A percentile compares a stretch with the other conserved stretches of the same genome.
Evolutionary conservation across 2,329 filamentous ascomycete species (phyloP).

Genomic region (Ophiostoma pallidulum): DNA sequence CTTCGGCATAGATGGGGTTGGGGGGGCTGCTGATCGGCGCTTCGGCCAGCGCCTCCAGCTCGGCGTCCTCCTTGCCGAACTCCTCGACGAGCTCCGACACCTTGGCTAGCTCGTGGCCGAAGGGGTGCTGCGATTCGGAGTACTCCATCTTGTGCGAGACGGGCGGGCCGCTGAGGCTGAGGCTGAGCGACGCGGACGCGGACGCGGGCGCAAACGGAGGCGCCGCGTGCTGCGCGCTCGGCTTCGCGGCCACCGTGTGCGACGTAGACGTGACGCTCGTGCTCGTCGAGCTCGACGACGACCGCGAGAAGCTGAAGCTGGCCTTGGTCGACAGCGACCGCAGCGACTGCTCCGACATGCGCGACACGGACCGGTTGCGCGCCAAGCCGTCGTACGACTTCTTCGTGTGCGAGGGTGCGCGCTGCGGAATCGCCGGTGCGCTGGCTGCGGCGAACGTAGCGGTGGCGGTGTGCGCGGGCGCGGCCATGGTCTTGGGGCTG

Average conservation of each 20-base stretch:
- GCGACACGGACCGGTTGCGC: conserved; percentile 32
- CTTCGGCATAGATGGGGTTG: conserved; percentile 48
- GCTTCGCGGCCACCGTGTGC: conserved; percentile 17
- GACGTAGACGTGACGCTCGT: conserved; percentile 37
- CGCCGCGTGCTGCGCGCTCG: conserved; percentile 5
- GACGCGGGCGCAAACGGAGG: neutral
- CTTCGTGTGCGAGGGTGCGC: conserved; percentile 83
- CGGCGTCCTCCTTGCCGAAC: conserved; percentile 58
- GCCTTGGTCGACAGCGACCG: conserved; percentile 46
- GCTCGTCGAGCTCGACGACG: conserved; percentile 46
- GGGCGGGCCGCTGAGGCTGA: conserved; percentile 24
- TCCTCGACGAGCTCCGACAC: conserved; percentile 91
- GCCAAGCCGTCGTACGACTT: conserved; percentile 65
- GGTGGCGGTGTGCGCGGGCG: conserved; percentile 7
- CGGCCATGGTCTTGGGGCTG: conserved; percentile 32
- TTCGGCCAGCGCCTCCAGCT: conserved; percentile 17
- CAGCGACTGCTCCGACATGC: conserved; percentile 45
- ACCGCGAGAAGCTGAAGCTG: conserved; percentile 47
- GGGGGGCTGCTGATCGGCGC: neutral
- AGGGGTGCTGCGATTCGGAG: conserved; percentile 56
- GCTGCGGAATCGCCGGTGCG: conserved; percentile 62
- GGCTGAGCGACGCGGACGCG: conserved; percentile 15
- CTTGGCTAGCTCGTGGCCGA: conserved; percentile 81
- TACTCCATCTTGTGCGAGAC: conserved; percentile 31
- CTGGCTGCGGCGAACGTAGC: conserved; percentile 22